A percentile compares a stretch with the other conserved stretches of the same genome.
These are phyloP conservation scores for Warburgia ugandensis DNA, from an alignment of 164 flowering plant genomes.

Conservation along the genomic window DNA sequence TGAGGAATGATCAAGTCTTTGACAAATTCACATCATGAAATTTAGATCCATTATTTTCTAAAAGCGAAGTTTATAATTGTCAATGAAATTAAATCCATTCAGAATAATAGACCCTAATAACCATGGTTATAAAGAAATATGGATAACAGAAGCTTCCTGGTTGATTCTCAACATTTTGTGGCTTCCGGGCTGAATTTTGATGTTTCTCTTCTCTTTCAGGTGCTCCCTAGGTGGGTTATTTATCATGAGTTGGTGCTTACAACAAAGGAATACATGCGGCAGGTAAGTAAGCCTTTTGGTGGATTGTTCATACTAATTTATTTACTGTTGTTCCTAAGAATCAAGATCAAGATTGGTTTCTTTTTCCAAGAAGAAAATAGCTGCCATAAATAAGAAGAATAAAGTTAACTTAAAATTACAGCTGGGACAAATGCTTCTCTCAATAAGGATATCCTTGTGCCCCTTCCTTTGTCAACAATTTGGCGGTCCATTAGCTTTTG, in stretches of 20 bases:
- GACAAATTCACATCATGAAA: not conserved
- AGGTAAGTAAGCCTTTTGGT: conserved; percentile 27
- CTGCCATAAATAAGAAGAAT: too few relatives aligned
- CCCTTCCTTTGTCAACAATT: too few relatives aligned
- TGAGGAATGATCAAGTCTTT: not conserved
- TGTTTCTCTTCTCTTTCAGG: conserved; percentile 26
- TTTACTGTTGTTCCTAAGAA: not conserved
- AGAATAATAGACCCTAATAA: too few relatives aligned
- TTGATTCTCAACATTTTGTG: too few relatives aligned
- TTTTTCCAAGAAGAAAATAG: too few relatives aligned
- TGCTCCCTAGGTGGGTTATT: conserved; percentile 86
- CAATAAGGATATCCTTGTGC: too few relatives aligned
- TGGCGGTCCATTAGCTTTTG: too few relatives aligned
- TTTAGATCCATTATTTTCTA: not conserved
- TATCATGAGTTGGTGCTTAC: conserved; percentile 91
- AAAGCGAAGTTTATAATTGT: not conserved
- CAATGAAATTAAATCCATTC: not conserved
- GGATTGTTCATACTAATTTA: not conserved
- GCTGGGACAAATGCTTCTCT: too few relatives aligned
- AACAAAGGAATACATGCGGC: conserved; percentile 93
- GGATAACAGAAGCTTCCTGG: too few relatives aligned
- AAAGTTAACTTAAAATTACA: too few relatives aligned
- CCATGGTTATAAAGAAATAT: too few relatives aligned
- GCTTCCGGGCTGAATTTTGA: too few relatives aligned
- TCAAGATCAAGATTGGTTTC: not conserved